Conservation (phyloP, 2,329 filamentous ascomycete genomes). For the Claviceps maximensis region DNA sequence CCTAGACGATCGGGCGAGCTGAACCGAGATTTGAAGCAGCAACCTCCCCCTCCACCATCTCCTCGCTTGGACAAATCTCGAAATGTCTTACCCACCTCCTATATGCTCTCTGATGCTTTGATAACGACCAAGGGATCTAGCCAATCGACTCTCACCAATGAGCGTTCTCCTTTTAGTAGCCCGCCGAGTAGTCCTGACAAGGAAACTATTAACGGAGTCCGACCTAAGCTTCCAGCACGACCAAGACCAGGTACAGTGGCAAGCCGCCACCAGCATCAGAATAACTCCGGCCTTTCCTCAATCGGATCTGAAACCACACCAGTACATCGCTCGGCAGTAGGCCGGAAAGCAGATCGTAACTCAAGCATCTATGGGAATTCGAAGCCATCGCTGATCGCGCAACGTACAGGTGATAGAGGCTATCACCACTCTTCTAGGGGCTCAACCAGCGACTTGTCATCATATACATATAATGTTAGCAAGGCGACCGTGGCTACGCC, state of each 20-base stretch:
- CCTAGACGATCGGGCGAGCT: constrained; percentile 49
- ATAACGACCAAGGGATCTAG: constrained; percentile 6
- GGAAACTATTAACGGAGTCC: constrained; percentile 33
- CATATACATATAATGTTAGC: constrained; percentile 5
- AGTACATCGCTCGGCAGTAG: constrained; percentile 34
- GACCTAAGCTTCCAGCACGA: constrained; percentile 35
- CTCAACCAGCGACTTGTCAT: constrained; percentile 9
- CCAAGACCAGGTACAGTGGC: constrained; percentile 29
- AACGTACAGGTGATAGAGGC: constrained; percentile 29
- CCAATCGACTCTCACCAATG: constrained; percentile 17
- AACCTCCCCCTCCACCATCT: constrained; percentile 53
- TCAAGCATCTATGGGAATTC: constrained; percentile 26
- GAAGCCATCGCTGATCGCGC: constrained; percentile 25
- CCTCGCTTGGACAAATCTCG: constrained; percentile 63
- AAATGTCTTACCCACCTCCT: constrained; percentile 17
- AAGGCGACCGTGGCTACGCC: constrained; percentile 6
- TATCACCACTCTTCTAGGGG: constrained; percentile 39
- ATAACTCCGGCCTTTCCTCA: constrained; percentile 12
- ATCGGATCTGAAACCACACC: constrained; percentile 37
- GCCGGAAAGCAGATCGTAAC: constrained; percentile 31
- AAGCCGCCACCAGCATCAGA: constrained; percentile 11
- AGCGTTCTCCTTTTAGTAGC: constrained; percentile 71
- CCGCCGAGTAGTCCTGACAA: constrained; percentile 59
- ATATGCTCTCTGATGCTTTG: constrained; percentile 7
- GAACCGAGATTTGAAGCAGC: constrained; percentile 30